phyloP scores from a whole-genome alignment of 805 yeast species.

The Yarrowia divulgata region DNA sequence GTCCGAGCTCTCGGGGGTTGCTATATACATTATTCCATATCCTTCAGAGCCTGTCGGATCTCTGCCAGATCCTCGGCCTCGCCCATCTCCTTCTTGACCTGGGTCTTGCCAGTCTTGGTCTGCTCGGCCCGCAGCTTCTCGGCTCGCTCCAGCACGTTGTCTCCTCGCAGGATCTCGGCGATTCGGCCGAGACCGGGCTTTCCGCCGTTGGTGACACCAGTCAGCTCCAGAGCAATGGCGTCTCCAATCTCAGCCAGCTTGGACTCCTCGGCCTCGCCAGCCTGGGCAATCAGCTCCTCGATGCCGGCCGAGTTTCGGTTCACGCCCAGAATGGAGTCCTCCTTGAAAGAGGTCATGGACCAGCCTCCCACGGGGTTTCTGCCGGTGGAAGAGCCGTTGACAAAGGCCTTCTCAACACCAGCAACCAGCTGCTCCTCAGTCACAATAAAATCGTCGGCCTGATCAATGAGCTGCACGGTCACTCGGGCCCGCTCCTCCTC shows the following conservation, averaged over 20 bases:
- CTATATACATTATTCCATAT: slow-evolving; percentile 35
- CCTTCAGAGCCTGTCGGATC: slow-evolving; percentile 14
- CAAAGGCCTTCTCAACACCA: slow-evolving; percentile 65
- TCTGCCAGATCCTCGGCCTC: slow-evolving; percentile 30
- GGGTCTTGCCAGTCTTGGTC: neutral
- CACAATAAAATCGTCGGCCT: slow-evolving; percentile 70
- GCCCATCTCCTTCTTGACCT: neutral
- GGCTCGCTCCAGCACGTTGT: slow-evolving; percentile 30
- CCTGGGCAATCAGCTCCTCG: slow-evolving; percentile 21
- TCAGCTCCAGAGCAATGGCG: slow-evolving; percentile 40
- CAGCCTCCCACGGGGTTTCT: slow-evolving; percentile 35
- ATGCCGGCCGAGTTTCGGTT: slow-evolving; percentile 24
- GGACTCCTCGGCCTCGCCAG: slow-evolving; percentile 5
- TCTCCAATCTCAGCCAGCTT: slow-evolving; percentile 41
- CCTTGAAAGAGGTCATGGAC: slow-evolving; percentile 30
- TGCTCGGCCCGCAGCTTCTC: slow-evolving; percentile 13
- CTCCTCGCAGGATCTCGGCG: slow-evolving; percentile 44
- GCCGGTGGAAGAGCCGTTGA: slow-evolving; percentile 37
- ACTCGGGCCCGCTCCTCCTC: slow-evolving; percentile 62
- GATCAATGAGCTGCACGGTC: slow-evolving; percentile 74
- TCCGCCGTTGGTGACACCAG: slow-evolving; percentile 45
- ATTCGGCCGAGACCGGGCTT: slow-evolving; percentile 49
- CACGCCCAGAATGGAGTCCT: slow-evolving; percentile 33
- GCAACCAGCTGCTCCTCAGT: slow-evolving; percentile 69
- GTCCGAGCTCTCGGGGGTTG: neutral